These are phyloP conservation scores for Malus asiatica DNA, from an alignment of 306 rosid species.

Conservation along the genomic window DNA sequence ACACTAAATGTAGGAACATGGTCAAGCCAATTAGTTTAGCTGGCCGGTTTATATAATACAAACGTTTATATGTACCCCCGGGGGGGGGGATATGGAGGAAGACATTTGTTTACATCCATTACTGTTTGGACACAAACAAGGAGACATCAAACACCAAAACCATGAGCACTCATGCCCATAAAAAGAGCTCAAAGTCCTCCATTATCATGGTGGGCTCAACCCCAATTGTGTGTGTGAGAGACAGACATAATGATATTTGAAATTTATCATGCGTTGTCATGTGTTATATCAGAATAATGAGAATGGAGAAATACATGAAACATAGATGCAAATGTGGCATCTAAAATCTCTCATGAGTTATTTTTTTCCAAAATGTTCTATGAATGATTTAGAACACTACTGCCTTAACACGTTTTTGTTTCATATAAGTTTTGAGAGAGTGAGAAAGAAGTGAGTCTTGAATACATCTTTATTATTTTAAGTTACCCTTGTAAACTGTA, in stretches of 20 bases:
- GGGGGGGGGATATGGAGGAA: background rate
- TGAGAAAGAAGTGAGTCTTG: background rate
- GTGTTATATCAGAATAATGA: no score
- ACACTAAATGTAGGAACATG: conserved; percentile 6
- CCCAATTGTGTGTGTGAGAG: background rate
- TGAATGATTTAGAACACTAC: no score
- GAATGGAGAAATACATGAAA: no score
- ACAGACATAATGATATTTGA: background rate
- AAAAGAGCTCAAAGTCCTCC: background rate
- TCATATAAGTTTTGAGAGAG: no score
- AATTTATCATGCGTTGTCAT: background rate
- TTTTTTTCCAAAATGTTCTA: no score
- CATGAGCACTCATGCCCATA: background rate
- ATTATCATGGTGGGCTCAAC: background rate
- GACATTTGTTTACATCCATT: conserved; percentile 9
- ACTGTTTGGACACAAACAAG: background rate
- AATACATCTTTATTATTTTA: background rate
- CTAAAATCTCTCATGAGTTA: no score
- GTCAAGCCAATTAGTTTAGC: background rate
- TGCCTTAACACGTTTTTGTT: no score
- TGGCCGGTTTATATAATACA: background rate
- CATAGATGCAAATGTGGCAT: no score
- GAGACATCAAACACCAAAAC: background rate
- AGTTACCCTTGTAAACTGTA: background rate
- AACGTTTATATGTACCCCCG: background rate